Conservation (phyloP, 2,329 filamentous ascomycete genomes). For the Lomentospora prolificans region DNA sequence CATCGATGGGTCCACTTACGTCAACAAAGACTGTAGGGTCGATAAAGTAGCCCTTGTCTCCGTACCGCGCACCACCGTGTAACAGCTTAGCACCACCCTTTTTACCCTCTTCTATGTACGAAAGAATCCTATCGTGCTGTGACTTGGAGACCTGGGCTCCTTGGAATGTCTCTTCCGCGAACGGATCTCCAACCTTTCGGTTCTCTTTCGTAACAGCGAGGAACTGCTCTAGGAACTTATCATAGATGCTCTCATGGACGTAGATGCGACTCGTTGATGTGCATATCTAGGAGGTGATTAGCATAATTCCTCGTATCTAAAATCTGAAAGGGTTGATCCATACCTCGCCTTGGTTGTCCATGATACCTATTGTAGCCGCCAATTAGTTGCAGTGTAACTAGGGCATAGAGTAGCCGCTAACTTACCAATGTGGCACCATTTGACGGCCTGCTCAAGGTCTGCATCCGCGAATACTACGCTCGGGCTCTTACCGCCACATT, state of each 20-base stretch:
- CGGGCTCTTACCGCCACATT: slow-evolving; percentile 35
- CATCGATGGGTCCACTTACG: slow-evolving; percentile 19
- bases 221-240: slow-evolving; percentile 33
- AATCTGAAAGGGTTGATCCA: slow-evolving; percentile 37
- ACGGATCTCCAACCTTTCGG: slow-evolving; percentile 38
- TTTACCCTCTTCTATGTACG: slow-evolving; percentile 24
- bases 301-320: neutral
- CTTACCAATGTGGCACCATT: slow-evolving; percentile 29
- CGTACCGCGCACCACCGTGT: slow-evolving; percentile 23
- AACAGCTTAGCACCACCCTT: slow-evolving; percentile 15
- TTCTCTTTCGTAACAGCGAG: neutral
- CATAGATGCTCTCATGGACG: slow-evolving; percentile 50
- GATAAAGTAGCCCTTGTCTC: slow-evolving; percentile 22
- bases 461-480: slow-evolving; percentile 52
- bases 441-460: slow-evolving; percentile 52
- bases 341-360: slow-evolving; percentile 82
- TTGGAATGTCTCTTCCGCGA: slow-evolving; percentile 43
- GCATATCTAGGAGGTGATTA: slow-evolving; percentile 15
- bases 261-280: slow-evolving; percentile 45
- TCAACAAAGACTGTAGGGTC: slow-evolving; percentile 27
- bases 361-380: slow-evolving; percentile 26
- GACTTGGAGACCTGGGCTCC: slow-evolving; percentile 33
- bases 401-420: slow-evolving; percentile 17
- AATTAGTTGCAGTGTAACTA: slow-evolving; percentile 4
- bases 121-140: slow-evolving; percentile 28